Percentiles rank a stretch among this genome's conserved stretches.
Conservation (phyloP, 2,329 filamentous ascomycete genomes). For the Aspergillus aculeatus region DNA sequence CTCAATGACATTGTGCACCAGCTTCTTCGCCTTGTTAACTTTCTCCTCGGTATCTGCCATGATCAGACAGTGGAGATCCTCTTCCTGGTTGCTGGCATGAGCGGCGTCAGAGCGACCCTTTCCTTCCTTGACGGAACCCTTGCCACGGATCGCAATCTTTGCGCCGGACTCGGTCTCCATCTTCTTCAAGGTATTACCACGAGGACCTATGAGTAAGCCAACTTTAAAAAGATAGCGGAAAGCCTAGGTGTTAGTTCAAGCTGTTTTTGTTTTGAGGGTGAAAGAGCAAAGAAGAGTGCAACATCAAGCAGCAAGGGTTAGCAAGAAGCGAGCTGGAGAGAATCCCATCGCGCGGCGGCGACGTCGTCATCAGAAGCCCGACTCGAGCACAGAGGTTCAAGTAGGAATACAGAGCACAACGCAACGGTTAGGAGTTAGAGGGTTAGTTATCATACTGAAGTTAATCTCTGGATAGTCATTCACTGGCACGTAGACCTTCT, state of each 20-base stretch:
- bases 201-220: constrained; percentile 98
- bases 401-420: constrained; percentile 41
- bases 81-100: constrained; percentile 99
- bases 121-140: constrained; percentile 99
- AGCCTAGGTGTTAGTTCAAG: constrained; percentile 86
- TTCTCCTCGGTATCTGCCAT: constrained; percentile 99
- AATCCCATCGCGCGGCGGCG: constrained; percentile 31
- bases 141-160: constrained; percentile 99
- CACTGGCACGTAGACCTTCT: constrained; percentile 99
- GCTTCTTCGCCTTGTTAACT: constrained; percentile 97
- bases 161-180: constrained; percentile 97
- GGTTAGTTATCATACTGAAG: constrained; percentile 99
- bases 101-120: constrained; percentile 98
- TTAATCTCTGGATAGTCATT: constrained; percentile 99
- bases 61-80: constrained; percentile 97
- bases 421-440: constrained; percentile 74
- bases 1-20: constrained; percentile 98
- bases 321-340: constrained; percentile 42
- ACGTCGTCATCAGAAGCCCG: constrained; percentile 37
- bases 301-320: constrained; percentile 40
- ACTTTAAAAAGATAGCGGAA: constrained; percentile 74
- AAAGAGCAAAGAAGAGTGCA: constrained; percentile 27
- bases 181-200: constrained; percentile 99
- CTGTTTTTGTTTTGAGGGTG: constrained; percentile 33
- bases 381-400: constrained; percentile 41